Evolutionary conservation across 2,329 filamentous ascomycete species (phyloP).

Genomic region (Talaromyces rugulosus): DNA sequence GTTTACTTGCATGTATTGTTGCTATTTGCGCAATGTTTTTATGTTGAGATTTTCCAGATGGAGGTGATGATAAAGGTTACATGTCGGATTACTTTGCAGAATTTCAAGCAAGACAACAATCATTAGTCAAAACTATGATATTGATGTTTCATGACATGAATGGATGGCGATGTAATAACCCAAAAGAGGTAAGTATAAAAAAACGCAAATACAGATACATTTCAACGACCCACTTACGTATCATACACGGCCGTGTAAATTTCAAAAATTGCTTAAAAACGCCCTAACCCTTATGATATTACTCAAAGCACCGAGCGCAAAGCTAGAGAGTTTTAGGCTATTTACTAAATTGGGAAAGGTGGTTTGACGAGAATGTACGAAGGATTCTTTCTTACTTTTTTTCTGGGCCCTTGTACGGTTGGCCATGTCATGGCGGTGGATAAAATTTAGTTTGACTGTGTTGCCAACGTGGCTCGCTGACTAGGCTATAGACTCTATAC

Average conservation of each 20-base stretch:
- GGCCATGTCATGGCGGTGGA: no score
- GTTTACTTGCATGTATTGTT: not conserved
- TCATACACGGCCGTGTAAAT: not conserved
- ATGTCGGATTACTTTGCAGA: not conserved
- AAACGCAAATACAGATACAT: not conserved
- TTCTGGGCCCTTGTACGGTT: no score
- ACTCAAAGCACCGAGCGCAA: not conserved
- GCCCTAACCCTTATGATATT: no score
- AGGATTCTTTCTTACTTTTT: no score
- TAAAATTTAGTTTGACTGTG: no score
- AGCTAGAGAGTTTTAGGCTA: slow-evolving; percentile 13
- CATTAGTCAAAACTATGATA: not conserved
- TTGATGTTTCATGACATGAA: no score
- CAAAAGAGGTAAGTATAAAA: not conserved
- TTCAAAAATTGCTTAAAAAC: not conserved
- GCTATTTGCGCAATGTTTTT: not conserved
- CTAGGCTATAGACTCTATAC: not conserved
- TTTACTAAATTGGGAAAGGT: slow-evolving; percentile 8
- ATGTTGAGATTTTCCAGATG: not conserved
- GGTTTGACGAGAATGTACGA: not conserved
- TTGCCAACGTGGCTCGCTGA: not conserved
- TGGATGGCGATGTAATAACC: not conserved
- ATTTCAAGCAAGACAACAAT: not conserved
- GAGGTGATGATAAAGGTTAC: not conserved
- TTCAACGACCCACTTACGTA: not conserved